Evolutionary conservation across 139 green algal species (phyloP), one percentile per base, ranked within the genome.

Genomic region (Chlorella sp.): DNA sequence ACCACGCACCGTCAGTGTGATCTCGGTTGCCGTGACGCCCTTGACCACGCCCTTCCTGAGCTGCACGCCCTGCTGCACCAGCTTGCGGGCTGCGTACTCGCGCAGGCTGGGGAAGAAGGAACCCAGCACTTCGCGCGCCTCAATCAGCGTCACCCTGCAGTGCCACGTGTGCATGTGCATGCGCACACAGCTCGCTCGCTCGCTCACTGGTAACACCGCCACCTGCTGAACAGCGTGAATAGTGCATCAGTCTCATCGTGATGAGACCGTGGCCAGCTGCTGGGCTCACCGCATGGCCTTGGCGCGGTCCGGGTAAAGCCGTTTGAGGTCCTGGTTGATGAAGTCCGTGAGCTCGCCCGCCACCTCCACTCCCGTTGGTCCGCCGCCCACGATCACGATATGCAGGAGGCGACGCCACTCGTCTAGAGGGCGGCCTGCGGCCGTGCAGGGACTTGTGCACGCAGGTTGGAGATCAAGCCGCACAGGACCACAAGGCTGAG

Each of bases 311-410:
- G 85, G 85, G 73, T 90, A 90, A n/a, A 85, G 31, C 27, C 72
- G 72, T 34, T 76, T 76, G 23, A 90, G 67, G 74, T 90, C 85
- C 33, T 83, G 64, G 55, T 29, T 64, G 22, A 67, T 26, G 5
- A 67, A 67, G 61, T 42, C 29, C 29, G 61, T 67, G 29, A 67
- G 61, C 61, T 67, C 29, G 61, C 29, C 61, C 29, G 61, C 61
- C 5, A 35, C 29, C 29, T 67, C 72, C 69, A 76, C 68, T 1
- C 77, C 91, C 1, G 92, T 95, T 35, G 91, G 86, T 0, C 91
- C 91, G 0, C 91, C 92, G n/a, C 92, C 92, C 35, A 97, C 92
- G 33, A 97, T 91, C 2, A 96, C 82, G 2, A 92, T 80, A 30
- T 91, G 80, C 74, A 97, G 85, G 73, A 97, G 72, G 2, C 82